phyloP scores from a whole-genome alignment of 1,139 yeast genomes.

The Entelexis paramagnoliae region DNA sequence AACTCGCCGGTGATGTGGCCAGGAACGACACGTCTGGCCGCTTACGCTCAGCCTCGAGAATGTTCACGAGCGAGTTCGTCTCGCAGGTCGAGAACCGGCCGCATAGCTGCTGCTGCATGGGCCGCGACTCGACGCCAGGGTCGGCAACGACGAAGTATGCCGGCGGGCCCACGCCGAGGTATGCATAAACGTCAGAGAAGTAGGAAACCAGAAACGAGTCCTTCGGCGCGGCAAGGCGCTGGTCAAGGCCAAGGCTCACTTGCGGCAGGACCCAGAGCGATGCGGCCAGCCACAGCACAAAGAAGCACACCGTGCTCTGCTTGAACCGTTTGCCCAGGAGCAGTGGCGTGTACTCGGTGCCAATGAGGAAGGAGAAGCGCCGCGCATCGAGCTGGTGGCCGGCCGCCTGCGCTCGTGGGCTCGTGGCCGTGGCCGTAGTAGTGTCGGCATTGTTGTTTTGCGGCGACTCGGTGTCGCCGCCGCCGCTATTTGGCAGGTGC shows the following conservation, averaged over 20 bases:
- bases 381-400: conserved; percentile 21
- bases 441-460: not conserved
- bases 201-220: conserved; percentile 73
- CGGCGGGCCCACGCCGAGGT: conserved; percentile 85
- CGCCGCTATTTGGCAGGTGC: not conserved
- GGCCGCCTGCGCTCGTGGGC: conserved; percentile 6
- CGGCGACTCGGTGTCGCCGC: conserved; percentile 3
- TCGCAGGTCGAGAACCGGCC: conserved; percentile 82
- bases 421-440: not conserved
- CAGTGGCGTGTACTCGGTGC: conserved; percentile 46
- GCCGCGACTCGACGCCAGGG: conserved; percentile 47
- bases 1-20: conserved; percentile 73
- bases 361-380: conserved; percentile 36
- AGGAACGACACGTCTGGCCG: conserved; percentile 55
- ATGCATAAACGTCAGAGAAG: conserved; percentile 62
- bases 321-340: conserved; percentile 42
- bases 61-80: conserved; percentile 63
- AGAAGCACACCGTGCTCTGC: conserved; percentile 44
- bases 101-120: conserved; percentile 63
- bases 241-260: conserved; percentile 73
- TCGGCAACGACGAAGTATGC: conserved; percentile 72
- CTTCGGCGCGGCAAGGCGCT: conserved; percentile 73
- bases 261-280: conserved; percentile 61
- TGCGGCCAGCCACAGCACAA: conserved; percentile 53
- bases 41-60: conserved; percentile 78